A percentile compares a stretch with the other conserved stretches of the same genome.
These are phyloP conservation scores for Huntiella moniliformis DNA, from an alignment of 2,329 filamentous ascomycete species.

Conservation along the genomic window DNA sequence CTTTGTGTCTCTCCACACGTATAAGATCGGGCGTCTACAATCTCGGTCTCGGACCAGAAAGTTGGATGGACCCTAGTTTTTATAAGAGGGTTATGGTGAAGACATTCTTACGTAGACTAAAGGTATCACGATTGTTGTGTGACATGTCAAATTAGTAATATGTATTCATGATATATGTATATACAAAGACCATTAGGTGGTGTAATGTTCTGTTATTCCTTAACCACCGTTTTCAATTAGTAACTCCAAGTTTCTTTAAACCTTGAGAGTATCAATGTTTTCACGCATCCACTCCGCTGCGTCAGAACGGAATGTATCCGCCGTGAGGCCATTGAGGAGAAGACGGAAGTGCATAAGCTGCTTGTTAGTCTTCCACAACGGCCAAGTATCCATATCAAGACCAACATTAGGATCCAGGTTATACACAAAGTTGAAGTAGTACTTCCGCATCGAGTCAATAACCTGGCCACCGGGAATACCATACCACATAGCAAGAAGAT, in stretches of 20 bases:
- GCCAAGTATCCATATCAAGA: conserved; percentile 16
- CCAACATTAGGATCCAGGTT: conserved; percentile 34
- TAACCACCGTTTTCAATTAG: no score
- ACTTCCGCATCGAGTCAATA: conserved; percentile 28
- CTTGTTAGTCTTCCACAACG: conserved; percentile 23
- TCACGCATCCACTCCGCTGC: conserved; percentile 12
- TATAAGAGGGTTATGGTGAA: no score
- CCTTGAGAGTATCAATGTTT: conserved; percentile 1
- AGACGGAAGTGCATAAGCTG: conserved; percentile 19
- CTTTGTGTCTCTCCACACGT: no score
- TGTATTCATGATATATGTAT: no score
- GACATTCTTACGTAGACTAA: no score
- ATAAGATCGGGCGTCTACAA: no score
- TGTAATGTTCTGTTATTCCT: no score
- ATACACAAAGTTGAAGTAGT: conserved; percentile 41
- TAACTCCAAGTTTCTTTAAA: neutral
- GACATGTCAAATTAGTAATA: no score
- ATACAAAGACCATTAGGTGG: no score
- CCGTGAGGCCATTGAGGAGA: conserved; percentile 9
- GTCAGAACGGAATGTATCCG: conserved; percentile 13
- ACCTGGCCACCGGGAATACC: conserved; percentile 31
- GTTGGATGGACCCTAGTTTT: no score
- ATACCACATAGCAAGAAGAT: conserved; percentile 36
- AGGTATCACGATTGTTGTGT: no score
- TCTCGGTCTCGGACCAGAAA: no score